A percentile compares a stretch with the other conserved stretches of the same genome.
phyloP scores from a whole-genome alignment of 1,284 basidiomycete species.

The Singerocomus rubriflavus region DNA sequence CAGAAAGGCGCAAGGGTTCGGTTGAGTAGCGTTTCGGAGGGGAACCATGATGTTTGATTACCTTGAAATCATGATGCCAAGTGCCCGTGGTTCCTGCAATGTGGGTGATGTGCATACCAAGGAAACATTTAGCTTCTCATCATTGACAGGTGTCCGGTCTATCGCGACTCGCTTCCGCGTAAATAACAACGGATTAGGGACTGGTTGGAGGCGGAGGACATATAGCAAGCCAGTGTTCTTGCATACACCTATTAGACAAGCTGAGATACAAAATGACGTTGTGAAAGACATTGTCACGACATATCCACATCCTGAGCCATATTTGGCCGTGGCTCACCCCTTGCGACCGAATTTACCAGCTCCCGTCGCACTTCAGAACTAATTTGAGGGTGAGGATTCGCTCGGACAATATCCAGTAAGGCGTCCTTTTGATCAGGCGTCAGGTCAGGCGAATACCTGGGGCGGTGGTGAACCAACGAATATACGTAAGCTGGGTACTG shows the following conservation, averaged over 20 bases:
- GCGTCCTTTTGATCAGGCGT: slow-evolving; percentile 98
- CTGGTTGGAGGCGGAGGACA: not conserved
- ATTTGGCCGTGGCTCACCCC: slow-evolving; percentile 63
- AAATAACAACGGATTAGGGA: not conserved
- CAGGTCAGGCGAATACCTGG: slow-evolving; percentile 92
- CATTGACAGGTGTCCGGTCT: not conserved
- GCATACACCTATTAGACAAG: not conserved
- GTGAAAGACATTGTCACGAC: slow-evolving; percentile 35
- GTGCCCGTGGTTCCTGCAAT: not conserved
- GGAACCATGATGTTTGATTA: not conserved
- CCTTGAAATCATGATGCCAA: not conserved
- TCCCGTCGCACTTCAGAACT: slow-evolving; percentile 90
- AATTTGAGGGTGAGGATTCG: slow-evolving; percentile 87
- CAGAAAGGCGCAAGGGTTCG: not conserved
- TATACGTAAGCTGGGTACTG: slow-evolving; percentile 2
- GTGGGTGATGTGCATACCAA: not conserved
- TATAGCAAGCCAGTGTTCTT: not conserved
- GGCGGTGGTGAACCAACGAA: slow-evolving; percentile 1
- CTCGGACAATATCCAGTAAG: slow-evolving; percentile 89
- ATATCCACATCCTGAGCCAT: slow-evolving; percentile 58
- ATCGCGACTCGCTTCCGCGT: not conserved
- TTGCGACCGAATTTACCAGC: slow-evolving; percentile 66
- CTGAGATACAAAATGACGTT: not conserved
- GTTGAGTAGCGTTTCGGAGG: not conserved
- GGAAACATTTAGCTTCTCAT: not conserved